Evolutionary conservation across 2,329 filamentous ascomycete genomes (phyloP).

Genomic region (Ceratocystis lukuohia): DNA sequence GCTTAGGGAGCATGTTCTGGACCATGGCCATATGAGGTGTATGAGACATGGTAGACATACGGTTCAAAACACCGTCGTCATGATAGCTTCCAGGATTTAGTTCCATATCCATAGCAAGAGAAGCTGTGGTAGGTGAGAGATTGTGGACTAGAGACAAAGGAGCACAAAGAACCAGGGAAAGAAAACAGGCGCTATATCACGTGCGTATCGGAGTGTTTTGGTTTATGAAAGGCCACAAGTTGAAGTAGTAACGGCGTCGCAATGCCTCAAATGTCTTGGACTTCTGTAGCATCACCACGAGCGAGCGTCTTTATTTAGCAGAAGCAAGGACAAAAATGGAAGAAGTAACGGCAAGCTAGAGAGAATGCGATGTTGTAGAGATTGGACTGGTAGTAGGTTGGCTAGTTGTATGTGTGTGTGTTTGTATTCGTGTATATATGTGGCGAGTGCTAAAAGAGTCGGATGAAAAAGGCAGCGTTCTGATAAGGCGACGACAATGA

Average conservation of each 20-base stretch:
- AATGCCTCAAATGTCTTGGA: conserved; percentile 8
- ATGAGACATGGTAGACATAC: not conserved
- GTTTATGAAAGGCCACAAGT: not conserved
- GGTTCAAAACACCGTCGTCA: not conserved
- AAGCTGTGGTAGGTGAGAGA: not conserved
- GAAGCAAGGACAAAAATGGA: not conserved
- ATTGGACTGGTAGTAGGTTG: not conserved
- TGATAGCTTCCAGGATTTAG: conserved; percentile 1
- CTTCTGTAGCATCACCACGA: conserved; percentile 10
- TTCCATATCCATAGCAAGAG: not conserved
- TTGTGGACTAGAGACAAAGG: not conserved
- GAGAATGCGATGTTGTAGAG: not conserved
- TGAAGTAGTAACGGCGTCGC: conserved; percentile 9
- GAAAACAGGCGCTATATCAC: not conserved
- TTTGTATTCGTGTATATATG: not conserved
- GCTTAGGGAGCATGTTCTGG: not conserved
- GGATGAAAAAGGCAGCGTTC: not conserved
- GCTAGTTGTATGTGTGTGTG: not conserved
- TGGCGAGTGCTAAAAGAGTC: not conserved
- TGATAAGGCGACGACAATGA: not conserved
- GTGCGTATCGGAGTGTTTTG: not conserved
- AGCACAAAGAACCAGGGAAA: not conserved
- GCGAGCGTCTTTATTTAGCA: not conserved
- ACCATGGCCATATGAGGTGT: not conserved
- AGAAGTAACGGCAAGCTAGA: not conserved